Evolutionary conservation across 805 yeast species (phyloP), one percentile per base, ranked within the genome.

Genomic region (Suhomyces xylopsoci): DNA sequence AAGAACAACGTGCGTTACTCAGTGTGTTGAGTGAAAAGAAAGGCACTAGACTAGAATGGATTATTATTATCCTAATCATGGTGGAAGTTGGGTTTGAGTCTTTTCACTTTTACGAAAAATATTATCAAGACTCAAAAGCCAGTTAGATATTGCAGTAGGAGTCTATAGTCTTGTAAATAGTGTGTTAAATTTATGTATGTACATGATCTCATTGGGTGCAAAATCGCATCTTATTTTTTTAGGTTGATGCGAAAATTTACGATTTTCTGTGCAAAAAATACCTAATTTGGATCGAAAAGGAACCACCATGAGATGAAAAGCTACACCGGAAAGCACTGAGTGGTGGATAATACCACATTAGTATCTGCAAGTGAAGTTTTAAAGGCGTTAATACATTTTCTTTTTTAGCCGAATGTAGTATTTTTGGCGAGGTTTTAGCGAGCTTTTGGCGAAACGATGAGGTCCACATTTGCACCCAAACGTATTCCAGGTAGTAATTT

Each of bases 41-140:
- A 55, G 80, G 93, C 32, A 80, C 89, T 3, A 73, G 90, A 19
- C 72, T 92, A 45, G 97, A 92, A 65, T 88, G 96, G 96, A 87
- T 90, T 66, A 90, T 92, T 59, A 90, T 92, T 50, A 76, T 84
- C 25, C 74, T 92, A 58, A 92, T 92, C 55, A 78, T 88, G 79
- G 82, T 92, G 47, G 97, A 92, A 64, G 96, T 92, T 14, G 74
- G 85, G 24, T 88, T 91, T 65, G 97, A 92, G 65, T 71, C 82
- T 1, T 81, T 83, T 58, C 96, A 89, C 62, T 87, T 88, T 58
- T 81, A 81, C 57, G 91, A 86, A 58, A 71, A 82, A 45, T 80
- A 62, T 48, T 30, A 24, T 5, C 30, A 42, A 42, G n/a, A 17
- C 24, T 2, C 20, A 9, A 10, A 8, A 38, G 42, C 3, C 24